Evolutionary conservation across 768 basidiomycete species (phyloP).

Genomic region (Tylopilus felleus): DNA sequence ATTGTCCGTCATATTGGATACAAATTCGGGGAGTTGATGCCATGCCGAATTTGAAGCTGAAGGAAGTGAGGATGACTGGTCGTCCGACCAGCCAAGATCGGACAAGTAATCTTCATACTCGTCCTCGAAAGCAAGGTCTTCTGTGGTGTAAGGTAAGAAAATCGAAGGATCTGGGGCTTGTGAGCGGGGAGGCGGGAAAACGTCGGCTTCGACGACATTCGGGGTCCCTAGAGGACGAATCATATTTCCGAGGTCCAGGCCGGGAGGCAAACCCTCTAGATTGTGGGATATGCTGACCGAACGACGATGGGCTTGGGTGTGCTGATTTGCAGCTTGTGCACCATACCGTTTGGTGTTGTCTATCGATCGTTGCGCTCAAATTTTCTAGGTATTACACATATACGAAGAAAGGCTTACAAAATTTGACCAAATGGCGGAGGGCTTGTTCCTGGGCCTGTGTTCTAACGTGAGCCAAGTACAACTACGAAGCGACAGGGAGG

Average conservation of each 20-base stretch:
- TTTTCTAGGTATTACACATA: background rate
- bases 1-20: slow-evolving; percentile 75
- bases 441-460: slow-evolving; percentile 90
- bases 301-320: slow-evolving; percentile 66
- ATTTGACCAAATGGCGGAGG: slow-evolving; percentile 88
- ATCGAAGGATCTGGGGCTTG: slow-evolving; percentile 80
- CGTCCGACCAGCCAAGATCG: slow-evolving; percentile 76
- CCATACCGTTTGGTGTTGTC: slow-evolving; percentile 93
- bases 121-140: slow-evolving; percentile 92
- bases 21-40: slow-evolving; percentile 78
- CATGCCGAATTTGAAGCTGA: slow-evolving; percentile 56
- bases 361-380: slow-evolving; percentile 28
- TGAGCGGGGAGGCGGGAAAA: slow-evolving; percentile 91
- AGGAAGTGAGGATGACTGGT: slow-evolving; percentile 40
- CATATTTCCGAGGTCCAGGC: slow-evolving; percentile 70
- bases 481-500: slow-evolving; percentile 1
- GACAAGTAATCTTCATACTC: slow-evolving; percentile 96
- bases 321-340: slow-evolving; percentile 45
- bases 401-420: slow-evolving; percentile 60
- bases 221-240: slow-evolving; percentile 75
- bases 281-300: slow-evolving; percentile 83
- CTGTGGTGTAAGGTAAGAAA: slow-evolving; percentile 88
- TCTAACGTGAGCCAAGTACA: slow-evolving; percentile 10
- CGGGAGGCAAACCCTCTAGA: slow-evolving; percentile 71
- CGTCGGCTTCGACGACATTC: slow-evolving; percentile 79